Evolutionary conservation across 305 asterid genomes (phyloP), one percentile per base, ranked within the genome.

Genomic region (Fraxinus latifolia): DNA sequence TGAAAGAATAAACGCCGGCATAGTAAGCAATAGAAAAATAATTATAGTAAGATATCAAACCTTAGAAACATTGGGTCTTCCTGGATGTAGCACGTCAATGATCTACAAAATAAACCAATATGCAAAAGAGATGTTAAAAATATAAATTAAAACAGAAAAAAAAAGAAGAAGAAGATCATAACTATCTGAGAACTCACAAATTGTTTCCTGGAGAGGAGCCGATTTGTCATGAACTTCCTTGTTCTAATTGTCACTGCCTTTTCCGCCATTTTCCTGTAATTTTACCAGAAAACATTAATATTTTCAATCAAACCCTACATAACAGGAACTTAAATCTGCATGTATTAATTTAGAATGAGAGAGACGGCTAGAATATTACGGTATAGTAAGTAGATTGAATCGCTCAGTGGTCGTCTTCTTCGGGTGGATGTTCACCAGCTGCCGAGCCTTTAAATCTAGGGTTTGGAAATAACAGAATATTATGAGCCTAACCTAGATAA

Each of bases 61-160:
- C 97, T 91, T 92, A 12, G 93, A 89, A 72, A 91, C 97, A 85
- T 92, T 92, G 3, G 97, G 83, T 81, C 97, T 87, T 84, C 97
- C 95, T 27, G 95, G 97, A 70, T 91, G 95, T 89, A 92, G 84
- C 36, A 92, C 93, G 86, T 92, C 95, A 78, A 92, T 90, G 83
- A 92, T 76, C 93, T 91, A 77, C 44, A 60, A n/a, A 37, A 72
- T 68, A 73, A 2, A 86, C 53, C 36, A 37, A 25, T 53, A 47
- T 62, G 62, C 1, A 21, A 77, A 80, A 8, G 31, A 14, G 39
- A 50, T 12, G 11, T 25, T 7, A 27, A 27, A 55, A 25, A 1
- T 0, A 67, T 25, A 58, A 76, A 11, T 11, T 21, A 2, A 17
- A 32, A 8, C 0, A 9, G 2, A 0, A 17, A 7, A 6, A 0